These are phyloP conservation scores for Fragaria iinumae DNA, from an alignment of 306 rosid genomes.

Conservation along the genomic window DNA sequence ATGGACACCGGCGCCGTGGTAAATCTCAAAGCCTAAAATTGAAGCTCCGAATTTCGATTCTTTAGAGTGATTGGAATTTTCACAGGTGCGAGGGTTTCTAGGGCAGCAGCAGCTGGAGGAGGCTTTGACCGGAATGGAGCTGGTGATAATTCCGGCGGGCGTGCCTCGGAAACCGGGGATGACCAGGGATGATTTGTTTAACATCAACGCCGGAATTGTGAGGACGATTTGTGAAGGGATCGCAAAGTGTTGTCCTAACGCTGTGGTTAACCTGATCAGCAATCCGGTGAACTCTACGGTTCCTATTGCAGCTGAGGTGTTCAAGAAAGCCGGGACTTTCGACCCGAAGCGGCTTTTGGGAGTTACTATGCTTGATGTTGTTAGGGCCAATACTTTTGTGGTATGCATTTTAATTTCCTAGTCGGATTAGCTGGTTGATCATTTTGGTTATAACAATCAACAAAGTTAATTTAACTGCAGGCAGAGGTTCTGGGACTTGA, in stretches of 20 bases:
- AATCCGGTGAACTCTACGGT: slow-evolving; percentile 98
- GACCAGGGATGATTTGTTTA: slow-evolving; percentile 95
- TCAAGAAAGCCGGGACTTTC: slow-evolving; percentile 84
- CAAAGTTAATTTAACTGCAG: slow-evolving; percentile 34
- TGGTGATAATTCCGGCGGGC: slow-evolving; percentile 89
- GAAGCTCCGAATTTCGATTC: not conserved
- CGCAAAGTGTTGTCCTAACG: slow-evolving; percentile 80
- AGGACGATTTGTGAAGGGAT: slow-evolving; percentile 84
- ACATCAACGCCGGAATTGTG: slow-evolving; percentile 96
- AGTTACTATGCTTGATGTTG: slow-evolving; percentile 91
- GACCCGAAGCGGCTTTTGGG: slow-evolving; percentile 83
- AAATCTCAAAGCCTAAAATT: slow-evolving; percentile 6
- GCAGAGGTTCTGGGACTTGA: slow-evolving; percentile 92
- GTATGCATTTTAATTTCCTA: slow-evolving; percentile 33
- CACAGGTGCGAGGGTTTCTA: slow-evolving; percentile 85
- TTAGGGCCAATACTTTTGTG: slow-evolving; percentile 96
- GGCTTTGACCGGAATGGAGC: slow-evolving; percentile 86
- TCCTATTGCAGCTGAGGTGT: slow-evolving; percentile 92
- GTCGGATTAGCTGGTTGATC: not conserved
- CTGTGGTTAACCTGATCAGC: slow-evolving; percentile 90
- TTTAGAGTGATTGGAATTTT: not conserved
- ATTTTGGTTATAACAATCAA: not conserved
- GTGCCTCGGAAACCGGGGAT: slow-evolving; percentile 96
- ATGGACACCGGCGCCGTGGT: slow-evolving; percentile 99
- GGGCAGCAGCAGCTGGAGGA: slow-evolving; percentile 83